A percentile compares a stretch with the other conserved stretches of the same genome.
Evolutionary conservation across 805 yeast species (phyloP).

Genomic region (Grigorovia transvaalensis): DNA sequence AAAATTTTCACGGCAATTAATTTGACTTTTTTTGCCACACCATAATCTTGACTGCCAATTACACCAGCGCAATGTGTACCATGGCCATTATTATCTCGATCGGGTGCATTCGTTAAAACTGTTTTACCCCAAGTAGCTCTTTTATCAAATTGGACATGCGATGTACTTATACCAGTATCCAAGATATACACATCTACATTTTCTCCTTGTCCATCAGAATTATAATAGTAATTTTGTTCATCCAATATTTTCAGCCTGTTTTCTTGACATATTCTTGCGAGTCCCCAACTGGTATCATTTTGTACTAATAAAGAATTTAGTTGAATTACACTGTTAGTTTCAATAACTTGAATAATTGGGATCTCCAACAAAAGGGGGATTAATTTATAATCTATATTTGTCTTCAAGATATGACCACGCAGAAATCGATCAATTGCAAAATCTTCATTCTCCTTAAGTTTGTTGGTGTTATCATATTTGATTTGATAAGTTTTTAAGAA

Average conservation of each 20-base stretch:
- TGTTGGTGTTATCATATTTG: no score
- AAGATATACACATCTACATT: slow-evolving; percentile 64
- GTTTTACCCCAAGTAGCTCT: slow-evolving; percentile 52
- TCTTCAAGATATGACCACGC: not conserved
- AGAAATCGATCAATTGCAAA: not conserved
- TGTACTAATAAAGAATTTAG: slow-evolving; percentile 29
- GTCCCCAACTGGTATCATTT: slow-evolving; percentile 88
- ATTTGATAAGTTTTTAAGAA: not conserved
- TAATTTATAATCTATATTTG: not conserved
- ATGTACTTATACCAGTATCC: slow-evolving; percentile 65
- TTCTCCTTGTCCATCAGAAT: slow-evolving; percentile 30
- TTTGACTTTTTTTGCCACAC: slow-evolving; percentile 70
- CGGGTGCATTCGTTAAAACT: slow-evolving; percentile 45
- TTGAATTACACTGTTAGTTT: slow-evolving; percentile 2
- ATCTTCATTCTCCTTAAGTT: not conserved
- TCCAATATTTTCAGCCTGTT: slow-evolving; percentile 53
- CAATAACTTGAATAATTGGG: slow-evolving; percentile 1
- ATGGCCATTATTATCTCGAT: slow-evolving; percentile 81
- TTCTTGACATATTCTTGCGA: slow-evolving; percentile 79
- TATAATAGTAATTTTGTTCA: slow-evolving; percentile 56
- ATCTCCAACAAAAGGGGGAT: not conserved
- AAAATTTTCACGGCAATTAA: slow-evolving; percentile 76
- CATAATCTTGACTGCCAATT: slow-evolving; percentile 64
- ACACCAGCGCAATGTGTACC: slow-evolving; percentile 97
- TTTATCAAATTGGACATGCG: slow-evolving; percentile 53